Base-by-base conservation (phyloP, 768 basidiomycete genomes). In the Phaeolepiota aurea region DNA sequence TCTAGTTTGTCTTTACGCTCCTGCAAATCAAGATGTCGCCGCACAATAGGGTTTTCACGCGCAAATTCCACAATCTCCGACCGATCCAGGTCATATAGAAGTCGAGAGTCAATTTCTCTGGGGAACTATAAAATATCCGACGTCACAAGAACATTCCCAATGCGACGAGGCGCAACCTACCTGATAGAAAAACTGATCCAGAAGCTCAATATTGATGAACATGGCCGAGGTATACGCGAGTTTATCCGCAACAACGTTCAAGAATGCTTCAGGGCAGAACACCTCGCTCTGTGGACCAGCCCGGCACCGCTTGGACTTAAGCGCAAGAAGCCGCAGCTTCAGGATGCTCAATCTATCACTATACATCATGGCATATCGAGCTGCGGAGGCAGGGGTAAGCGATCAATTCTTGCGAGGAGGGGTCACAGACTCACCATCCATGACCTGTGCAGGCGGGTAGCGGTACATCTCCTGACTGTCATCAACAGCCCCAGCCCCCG, bases 171-270 rank as follows among this genome's bases (percentile, higher is more conserved):
- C 9, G 7, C 19, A 15, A 56, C 74, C 32, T 49, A 87, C 90
- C 71, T 94, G 90, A 54, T 98, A 96, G 71, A 98, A 98, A 72
- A 98, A 99, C 51, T 97, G 93, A 53, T 96, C 93, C 1, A 98
- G 75, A 7, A 99, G 71, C 58, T 99, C 96, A 44, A 99, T 96
- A 64, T 92, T 96, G 71, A 99, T 96, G 61, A 98, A 98, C 85
- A 97, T 90, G 2, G 93, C 80, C 2, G 91, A 89, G 0, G 94
- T 98, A 55, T 91, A 83, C 1, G 93, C 91, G 31, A 99, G 72
- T 61, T 99, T 98, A 58, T 97, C 89, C 2, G 96, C 91, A 15
- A 99, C 92, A 18, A 94, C 90, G 52, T 90, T 84, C 48, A 99
- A 73, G 77, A 98, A 98, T 0, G 88, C 87, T 59, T 99, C 96